Conservation (phyloP, 129 eudicot genomes). For the Centaurea solstitialis region DNA sequence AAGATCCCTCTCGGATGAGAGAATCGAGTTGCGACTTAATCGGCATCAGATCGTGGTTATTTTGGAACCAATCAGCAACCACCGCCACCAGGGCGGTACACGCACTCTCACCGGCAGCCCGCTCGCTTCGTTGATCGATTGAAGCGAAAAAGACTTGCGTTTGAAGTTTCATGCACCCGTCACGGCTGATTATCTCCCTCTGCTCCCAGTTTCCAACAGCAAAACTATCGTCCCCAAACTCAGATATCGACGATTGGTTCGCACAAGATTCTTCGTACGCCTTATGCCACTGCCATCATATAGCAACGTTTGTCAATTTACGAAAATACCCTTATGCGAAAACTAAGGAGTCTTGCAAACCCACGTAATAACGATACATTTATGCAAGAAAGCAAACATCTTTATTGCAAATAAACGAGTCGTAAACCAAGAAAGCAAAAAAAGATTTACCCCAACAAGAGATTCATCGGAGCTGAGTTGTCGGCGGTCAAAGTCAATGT, state of each 20-base stretch:
- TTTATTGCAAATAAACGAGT: not conserved
- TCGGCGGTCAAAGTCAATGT: constrained; percentile 85
- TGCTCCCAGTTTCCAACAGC: constrained; percentile 85
- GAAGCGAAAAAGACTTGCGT: constrained; percentile 25
- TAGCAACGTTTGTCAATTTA: not conserved
- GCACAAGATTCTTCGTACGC: constrained; percentile 61
- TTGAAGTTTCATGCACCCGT: constrained; percentile 27
- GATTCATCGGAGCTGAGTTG: constrained; percentile 89
- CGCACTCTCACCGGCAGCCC: constrained; percentile 78
- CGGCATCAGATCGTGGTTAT: constrained; percentile 20
- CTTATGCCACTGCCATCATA: constrained; percentile 53
- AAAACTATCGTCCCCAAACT: constrained; percentile 87
- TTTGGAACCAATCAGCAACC: constrained; percentile 28
- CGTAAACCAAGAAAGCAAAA: not conserved
- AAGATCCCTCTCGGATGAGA: constrained; percentile 78
- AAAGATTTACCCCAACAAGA: constrained; percentile 52
- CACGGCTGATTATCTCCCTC: constrained; percentile 23
- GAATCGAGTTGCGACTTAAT: constrained; percentile 26
- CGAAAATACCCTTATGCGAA: not conserved
- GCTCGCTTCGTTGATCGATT: constrained; percentile 73
- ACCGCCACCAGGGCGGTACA: constrained; percentile 27
- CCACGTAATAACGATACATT: not conserved
- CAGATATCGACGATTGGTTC: constrained; percentile 59
- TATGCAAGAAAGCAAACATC: not conserved
- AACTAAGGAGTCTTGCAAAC: constrained; percentile 2